Conservation (phyloP, 2,329 filamentous ascomycete species). For the Aspergillus sp. region DNA sequence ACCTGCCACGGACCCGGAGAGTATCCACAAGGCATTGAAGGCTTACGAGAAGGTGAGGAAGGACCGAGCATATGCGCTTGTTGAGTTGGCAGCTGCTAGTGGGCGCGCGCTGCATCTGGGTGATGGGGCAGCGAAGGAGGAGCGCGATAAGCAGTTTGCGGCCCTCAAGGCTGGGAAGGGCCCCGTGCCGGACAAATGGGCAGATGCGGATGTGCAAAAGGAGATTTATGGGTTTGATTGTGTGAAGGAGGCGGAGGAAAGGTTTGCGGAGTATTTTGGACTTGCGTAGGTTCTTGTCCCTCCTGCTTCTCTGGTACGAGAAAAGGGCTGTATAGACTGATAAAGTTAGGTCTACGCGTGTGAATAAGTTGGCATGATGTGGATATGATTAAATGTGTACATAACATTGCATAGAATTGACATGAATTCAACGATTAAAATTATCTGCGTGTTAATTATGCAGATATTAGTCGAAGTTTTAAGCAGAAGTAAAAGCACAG, state of each 20-base stretch:
- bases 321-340: not conserved
- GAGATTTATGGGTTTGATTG: constrained; percentile 67
- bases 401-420: constrained; percentile 1
- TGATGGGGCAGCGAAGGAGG: constrained; percentile 58
- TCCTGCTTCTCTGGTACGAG: not conserved
- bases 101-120: constrained; percentile 58
- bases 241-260: constrained; percentile 53
- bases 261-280: constrained; percentile 24
- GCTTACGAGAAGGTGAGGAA: constrained; percentile 59
- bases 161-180: constrained; percentile 52
- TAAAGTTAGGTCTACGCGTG: not conserved
- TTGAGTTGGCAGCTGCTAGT: constrained; percentile 57
- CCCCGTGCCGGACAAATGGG: constrained; percentile 63
- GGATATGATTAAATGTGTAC: constrained; percentile 3
- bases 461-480: constrained; percentile 12
- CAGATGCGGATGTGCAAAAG: constrained; percentile 66
- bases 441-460: not conserved
- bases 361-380: constrained; percentile 5
- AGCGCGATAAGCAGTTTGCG: constrained; percentile 58
- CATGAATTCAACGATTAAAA: not conserved
- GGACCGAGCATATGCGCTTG: constrained; percentile 56
- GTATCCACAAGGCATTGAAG: constrained; percentile 54
- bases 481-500: constrained; percentile 63
- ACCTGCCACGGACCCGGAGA: constrained; percentile 47
- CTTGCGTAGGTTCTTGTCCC: constrained; percentile 13